Conservation (phyloP, 495 filamentous ascomycete species). For the Neurospora africana region DNA sequence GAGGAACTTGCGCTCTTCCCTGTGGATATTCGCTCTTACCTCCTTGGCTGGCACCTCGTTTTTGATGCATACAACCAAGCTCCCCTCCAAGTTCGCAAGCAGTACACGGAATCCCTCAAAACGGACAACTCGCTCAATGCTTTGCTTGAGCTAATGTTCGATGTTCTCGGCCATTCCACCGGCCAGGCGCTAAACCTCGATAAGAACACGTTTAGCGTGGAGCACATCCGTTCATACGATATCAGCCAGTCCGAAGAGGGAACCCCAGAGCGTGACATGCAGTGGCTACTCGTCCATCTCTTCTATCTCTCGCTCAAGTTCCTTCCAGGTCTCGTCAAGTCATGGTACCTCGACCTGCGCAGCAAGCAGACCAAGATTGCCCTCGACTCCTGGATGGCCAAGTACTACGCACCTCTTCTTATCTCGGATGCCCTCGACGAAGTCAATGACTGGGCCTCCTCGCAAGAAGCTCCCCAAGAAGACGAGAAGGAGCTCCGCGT, state of each 20-base stretch:
- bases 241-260: constrained; percentile 44
- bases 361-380: constrained; percentile 66
- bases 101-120: constrained; percentile 69
- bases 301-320: constrained; percentile 73
- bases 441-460: constrained; percentile 59
- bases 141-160: constrained; percentile 67
- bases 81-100: constrained; percentile 65
- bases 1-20: constrained; percentile 42
- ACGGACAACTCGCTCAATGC: constrained; percentile 57
- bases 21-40: constrained; percentile 54
- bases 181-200: constrained; percentile 53
- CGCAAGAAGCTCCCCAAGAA: constrained; percentile 42
- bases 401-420: constrained; percentile 73
- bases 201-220: constrained; percentile 33
- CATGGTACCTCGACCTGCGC: constrained; percentile 73
- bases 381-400: constrained; percentile 72
- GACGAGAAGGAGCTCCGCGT: constrained; percentile 63
- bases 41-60: constrained; percentile 84
- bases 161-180: constrained; percentile 64
- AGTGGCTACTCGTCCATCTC: constrained; percentile 76
- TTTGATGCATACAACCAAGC: constrained; percentile 78
- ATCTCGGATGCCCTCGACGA: constrained; percentile 59
- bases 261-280: constrained; percentile 52
- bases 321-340: constrained; percentile 64
- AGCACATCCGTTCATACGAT: constrained; percentile 61